Conservation (phyloP, 495 filamentous ascomycete species). For the Xylaria venustula region DNA sequence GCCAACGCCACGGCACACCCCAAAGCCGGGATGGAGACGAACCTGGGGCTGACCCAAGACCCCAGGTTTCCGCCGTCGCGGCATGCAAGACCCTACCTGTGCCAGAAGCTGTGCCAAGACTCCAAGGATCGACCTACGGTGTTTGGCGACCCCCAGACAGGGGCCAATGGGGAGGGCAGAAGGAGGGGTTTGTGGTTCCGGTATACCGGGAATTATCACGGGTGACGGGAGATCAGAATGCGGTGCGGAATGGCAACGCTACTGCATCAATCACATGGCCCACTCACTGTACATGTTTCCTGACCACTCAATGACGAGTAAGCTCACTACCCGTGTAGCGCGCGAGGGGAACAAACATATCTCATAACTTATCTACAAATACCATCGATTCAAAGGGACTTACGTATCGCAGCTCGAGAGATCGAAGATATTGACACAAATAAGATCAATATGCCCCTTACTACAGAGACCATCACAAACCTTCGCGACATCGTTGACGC, state of each 20-base stretch:
- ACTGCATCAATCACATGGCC: not conserved
- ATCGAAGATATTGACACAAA: constrained; percentile 7
- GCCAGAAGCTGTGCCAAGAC: too few relatives aligned
- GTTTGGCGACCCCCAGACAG: too few relatives aligned
- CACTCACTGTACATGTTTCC: too few relatives aligned
- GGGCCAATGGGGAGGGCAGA: too few relatives aligned
- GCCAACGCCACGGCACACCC: too few relatives aligned
- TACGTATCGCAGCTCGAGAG: not conserved
- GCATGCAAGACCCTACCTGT: too few relatives aligned
- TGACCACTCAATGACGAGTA: not conserved
- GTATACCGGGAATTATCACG: not conserved
- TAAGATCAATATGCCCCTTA: constrained; percentile 16
- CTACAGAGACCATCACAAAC: constrained; percentile 10
- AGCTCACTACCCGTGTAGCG: not conserved
- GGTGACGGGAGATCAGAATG: too few relatives aligned
- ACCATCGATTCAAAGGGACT: not conserved
- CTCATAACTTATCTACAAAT: not conserved
- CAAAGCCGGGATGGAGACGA: too few relatives aligned
- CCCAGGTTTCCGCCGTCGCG: too few relatives aligned
- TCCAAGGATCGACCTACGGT: too few relatives aligned
- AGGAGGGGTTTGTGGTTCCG: constrained; percentile 2
- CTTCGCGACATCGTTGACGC: constrained; percentile 32
- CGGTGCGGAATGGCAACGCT: too few relatives aligned
- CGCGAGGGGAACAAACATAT: not conserved
- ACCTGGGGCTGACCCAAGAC: too few relatives aligned